A percentile compares a stretch with the other conserved stretches of the same genome.
Conservation (phyloP, 345 rosid species). For the Lepidium africanum region DNA sequence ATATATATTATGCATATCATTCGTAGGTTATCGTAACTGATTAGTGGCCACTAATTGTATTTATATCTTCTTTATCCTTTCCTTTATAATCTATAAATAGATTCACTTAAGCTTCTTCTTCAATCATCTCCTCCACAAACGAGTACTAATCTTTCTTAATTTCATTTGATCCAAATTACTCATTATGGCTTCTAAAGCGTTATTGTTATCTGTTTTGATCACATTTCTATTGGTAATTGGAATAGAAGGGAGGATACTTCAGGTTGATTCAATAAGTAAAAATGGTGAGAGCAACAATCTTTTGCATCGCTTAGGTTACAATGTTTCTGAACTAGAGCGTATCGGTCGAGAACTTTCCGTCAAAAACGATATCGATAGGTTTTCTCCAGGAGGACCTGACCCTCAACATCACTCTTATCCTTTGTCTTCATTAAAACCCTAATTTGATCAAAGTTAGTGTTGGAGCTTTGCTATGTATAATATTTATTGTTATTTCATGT, state of each 20-base stretch:
- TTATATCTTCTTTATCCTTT: background rate
- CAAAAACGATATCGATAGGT: slow-evolving; percentile 5
- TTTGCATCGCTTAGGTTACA: slow-evolving; percentile 27
- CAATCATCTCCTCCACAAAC: slow-evolving; percentile 11
- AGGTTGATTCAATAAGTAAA: background rate
- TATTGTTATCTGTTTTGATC: slow-evolving; percentile 2
- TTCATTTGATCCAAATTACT: background rate
- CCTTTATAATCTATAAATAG: slow-evolving; percentile 15
- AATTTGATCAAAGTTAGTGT: background rate
- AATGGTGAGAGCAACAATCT: slow-evolving; percentile 17
- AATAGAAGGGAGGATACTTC: slow-evolving; percentile 17
- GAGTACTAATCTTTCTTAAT: background rate
- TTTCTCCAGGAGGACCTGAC: slow-evolving; percentile 34
- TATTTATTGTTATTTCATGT: background rate
- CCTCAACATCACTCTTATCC: slow-evolving; percentile 32
- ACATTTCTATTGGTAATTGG: background rate
- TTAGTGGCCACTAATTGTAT: slow-evolving; percentile 6
- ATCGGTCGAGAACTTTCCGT: slow-evolving; percentile 6
- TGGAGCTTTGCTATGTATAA: slow-evolving; percentile 3
- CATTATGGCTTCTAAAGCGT: slow-evolving; percentile 14
- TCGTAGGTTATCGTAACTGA: background rate
- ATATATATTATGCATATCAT: background rate
- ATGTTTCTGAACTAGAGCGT: slow-evolving; percentile 17
- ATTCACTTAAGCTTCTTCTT: slow-evolving; percentile 7
- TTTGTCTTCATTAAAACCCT: slow-evolving; percentile 13